Percentiles rank a stretch among this genome's conserved stretches.
phyloP scores from a whole-genome alignment of 1,284 basidiomycete species.

The Polyporus tsugae region DNA sequence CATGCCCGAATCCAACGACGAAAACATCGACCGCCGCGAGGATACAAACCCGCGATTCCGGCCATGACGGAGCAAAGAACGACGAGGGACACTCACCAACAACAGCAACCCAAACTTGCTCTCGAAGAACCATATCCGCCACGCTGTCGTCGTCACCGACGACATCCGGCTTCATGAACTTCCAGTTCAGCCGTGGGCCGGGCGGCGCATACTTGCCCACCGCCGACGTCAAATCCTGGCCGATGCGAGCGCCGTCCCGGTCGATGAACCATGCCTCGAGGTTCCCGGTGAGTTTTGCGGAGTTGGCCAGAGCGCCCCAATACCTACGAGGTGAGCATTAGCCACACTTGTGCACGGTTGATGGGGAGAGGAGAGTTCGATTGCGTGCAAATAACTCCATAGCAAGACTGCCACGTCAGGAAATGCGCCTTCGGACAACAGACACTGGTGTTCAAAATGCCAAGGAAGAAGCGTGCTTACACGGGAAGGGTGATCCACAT shows the following conservation, averaged over 20 bases:
- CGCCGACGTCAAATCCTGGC: constrained; percentile 42
- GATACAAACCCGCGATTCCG: not conserved
- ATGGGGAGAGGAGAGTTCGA: not conserved
- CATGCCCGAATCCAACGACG: not conserved
- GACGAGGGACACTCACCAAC: constrained; percentile 41
- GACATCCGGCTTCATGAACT: constrained; percentile 32
- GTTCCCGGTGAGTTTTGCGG: constrained; percentile 44
- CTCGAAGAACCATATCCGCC: constrained; percentile 40
- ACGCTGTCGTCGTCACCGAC: constrained; percentile 42
- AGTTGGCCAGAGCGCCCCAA: constrained; percentile 51
- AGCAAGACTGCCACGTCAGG: not conserved
- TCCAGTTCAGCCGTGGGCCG: constrained; percentile 44
- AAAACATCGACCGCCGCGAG: no score
- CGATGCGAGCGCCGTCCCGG: constrained; percentile 51
- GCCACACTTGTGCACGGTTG: not conserved
- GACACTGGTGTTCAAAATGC: no score
- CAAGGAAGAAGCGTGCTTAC: constrained; percentile 28
- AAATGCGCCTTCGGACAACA: no score
- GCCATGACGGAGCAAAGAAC: no score
- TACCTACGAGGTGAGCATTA: constrained; percentile 40
- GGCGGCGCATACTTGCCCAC: constrained; percentile 39
- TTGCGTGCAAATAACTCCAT: not conserved
- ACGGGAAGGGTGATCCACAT: constrained; percentile 40
- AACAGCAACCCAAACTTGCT: constrained; percentile 46
- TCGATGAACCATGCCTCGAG: constrained; percentile 54